Conservation (phyloP, 2,329 filamentous ascomycete species). For the Stemphylium lycopersici region DNA sequence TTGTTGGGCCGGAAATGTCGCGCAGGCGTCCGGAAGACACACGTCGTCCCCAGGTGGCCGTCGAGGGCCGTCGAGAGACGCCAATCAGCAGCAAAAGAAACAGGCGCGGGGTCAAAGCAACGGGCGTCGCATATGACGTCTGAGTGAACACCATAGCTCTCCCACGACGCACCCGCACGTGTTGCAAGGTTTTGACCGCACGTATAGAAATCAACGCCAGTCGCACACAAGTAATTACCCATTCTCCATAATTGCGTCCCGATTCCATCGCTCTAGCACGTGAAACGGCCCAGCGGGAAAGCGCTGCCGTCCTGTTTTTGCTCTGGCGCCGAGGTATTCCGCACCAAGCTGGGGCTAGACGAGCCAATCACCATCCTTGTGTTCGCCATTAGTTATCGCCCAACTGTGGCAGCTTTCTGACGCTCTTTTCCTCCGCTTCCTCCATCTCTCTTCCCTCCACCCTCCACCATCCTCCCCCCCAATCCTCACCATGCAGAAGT, state of each 20-base stretch:
- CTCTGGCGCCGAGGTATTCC: constrained; percentile 38
- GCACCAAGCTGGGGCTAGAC: constrained; percentile 29
- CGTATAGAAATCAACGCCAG: neutral
- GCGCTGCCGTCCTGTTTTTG: constrained; percentile 29
- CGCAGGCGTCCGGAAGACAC: neutral
- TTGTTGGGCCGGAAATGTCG: constrained; percentile 17
- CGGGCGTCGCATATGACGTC: constrained; percentile 15
- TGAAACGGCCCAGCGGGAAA: constrained; percentile 44
- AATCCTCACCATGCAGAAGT: constrained; percentile 67
- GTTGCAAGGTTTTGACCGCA: neutral
- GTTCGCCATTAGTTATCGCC: constrained; percentile 46
- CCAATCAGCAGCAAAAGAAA: constrained; percentile 9
- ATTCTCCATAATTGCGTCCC: constrained; percentile 16
- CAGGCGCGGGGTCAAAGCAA: constrained; percentile 11
- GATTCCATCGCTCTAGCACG: constrained; percentile 28
- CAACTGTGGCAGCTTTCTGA: constrained; percentile 42
- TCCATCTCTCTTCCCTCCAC: constrained; percentile 44
- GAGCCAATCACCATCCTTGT: constrained; percentile 40
- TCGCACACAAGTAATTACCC: constrained; percentile 1
- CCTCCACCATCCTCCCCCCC: constrained; percentile 43
- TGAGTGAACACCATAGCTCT: constrained; percentile 4
- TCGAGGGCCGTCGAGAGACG: neutral
- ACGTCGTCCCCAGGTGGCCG: neutral
- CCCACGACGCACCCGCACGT: neutral
- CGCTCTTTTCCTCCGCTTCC: constrained; percentile 43